phyloP scores from a whole-genome alignment of 2,329 filamentous ascomycete genomes.

The Botrytis tulipae region DNA sequence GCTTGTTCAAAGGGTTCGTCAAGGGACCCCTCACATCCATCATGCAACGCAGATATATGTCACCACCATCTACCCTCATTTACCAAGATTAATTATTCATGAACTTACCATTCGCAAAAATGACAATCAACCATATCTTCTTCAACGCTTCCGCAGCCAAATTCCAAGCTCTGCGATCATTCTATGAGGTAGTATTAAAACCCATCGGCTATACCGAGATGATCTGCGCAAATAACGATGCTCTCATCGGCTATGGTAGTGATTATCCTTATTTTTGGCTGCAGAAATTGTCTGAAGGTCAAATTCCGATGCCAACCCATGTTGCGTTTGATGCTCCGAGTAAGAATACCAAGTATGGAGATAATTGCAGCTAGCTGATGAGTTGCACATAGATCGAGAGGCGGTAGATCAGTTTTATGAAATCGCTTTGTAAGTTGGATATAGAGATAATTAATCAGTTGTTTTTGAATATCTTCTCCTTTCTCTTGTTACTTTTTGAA shows the following conservation, averaged over 20 bases:
- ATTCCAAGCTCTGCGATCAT: background rate
- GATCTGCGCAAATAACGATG: background rate
- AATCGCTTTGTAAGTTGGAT: background rate
- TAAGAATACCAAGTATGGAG: background rate
- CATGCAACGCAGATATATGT: no score
- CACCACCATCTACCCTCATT: no score
- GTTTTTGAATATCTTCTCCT: fast-evolving
- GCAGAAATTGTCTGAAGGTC: background rate
- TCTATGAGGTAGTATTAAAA: background rate
- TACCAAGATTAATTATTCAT: background rate
- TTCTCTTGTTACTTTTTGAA: background rate
- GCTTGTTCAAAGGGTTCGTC: background rate
- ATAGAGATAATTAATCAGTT: background rate
- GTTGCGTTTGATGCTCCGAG: background rate
- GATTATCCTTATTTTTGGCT: background rate
- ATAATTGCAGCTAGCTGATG: background rate
- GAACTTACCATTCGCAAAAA: background rate
- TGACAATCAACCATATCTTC: background rate
- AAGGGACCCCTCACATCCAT: no score
- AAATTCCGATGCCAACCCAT: background rate
- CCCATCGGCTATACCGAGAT: background rate
- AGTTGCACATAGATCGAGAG: background rate
- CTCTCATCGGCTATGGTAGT: background rate
- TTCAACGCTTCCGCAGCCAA: background rate
- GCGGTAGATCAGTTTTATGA: background rate